Conservation (phyloP, 208 protist genomes). For the Trichomonas vaginalis region DNA sequence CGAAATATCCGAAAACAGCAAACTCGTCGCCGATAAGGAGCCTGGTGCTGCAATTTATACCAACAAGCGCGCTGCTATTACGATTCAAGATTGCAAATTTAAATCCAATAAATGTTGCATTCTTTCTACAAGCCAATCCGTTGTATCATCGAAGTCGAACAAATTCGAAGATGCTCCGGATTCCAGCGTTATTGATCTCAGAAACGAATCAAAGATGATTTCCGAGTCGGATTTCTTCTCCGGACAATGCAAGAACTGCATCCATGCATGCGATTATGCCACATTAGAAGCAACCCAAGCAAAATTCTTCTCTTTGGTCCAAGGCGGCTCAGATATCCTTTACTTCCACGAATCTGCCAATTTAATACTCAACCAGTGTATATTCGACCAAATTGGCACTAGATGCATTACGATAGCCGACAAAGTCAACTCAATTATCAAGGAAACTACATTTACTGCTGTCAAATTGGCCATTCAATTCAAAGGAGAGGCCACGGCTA, state of each 20-base stretch:
- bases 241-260: neutral
- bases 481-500: neutral
- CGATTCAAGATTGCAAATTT: neutral
- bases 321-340: neutral
- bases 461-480: neutral
- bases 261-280: neutral
- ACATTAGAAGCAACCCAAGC: neutral
- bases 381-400: neutral
- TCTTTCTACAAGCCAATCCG: neutral
- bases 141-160: neutral
- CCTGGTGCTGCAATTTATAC: neutral
- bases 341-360: neutral
- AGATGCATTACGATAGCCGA: neutral
- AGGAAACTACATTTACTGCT: neutral
- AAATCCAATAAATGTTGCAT: neutral
- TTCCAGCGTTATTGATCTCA: neutral
- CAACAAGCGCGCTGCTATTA: neutral
- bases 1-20: neutral
- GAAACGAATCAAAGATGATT: neutral
- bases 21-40: neutral
- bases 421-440: neutral
- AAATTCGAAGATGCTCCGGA: neutral
- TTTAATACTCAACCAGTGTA: neutral
- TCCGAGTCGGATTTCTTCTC: neutral
- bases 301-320: neutral